Evolutionary conservation across 352 stramenopile genomes (phyloP).

Genomic region (Pythium phragmitis): DNA sequence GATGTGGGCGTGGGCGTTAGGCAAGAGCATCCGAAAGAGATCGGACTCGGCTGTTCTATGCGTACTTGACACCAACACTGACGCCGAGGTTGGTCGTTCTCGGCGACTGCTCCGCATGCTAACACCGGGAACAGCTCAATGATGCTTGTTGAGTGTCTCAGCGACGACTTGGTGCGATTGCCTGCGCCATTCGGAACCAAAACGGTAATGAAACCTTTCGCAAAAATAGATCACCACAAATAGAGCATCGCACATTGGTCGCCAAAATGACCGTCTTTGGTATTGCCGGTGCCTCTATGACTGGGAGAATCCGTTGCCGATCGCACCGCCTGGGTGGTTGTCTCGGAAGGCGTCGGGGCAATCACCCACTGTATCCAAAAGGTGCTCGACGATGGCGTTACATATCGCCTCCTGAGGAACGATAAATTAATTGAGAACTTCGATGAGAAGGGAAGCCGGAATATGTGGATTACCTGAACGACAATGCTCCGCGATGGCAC

Average conservation of each 20-base stretch:
- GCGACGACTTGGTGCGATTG: background rate
- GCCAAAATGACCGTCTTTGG: background rate
- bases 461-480: slow-evolving; percentile 43
- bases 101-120: background rate
- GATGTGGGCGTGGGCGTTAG: slow-evolving; percentile 32
- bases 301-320: slow-evolving; percentile 34
- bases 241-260: too few species aligned
- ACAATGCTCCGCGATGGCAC: slow-evolving; percentile 80
- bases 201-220: too few species aligned
- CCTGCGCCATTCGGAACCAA: too few species aligned
- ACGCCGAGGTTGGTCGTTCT: background rate
- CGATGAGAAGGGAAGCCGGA: background rate
- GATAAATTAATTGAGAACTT: background rate
- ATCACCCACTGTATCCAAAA: slow-evolving; percentile 41
- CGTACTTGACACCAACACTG: background rate
- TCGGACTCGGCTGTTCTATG: slow-evolving; percentile 10
- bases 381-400: slow-evolving; percentile 69
- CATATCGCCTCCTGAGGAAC: slow-evolving; percentile 54
- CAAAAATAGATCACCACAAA: background rate
- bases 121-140: background rate
- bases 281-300: background rate
- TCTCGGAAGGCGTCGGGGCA: slow-evolving; percentile 35
- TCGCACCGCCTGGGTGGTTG: slow-evolving; percentile 74
- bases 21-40: slow-evolving; percentile 38
- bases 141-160: background rate